A percentile compares a stretch with the other conserved stretches of the same genome.
phyloP scores from a whole-genome alignment of 768 basidiomycete species.

The Suillus tomentosus region DNA sequence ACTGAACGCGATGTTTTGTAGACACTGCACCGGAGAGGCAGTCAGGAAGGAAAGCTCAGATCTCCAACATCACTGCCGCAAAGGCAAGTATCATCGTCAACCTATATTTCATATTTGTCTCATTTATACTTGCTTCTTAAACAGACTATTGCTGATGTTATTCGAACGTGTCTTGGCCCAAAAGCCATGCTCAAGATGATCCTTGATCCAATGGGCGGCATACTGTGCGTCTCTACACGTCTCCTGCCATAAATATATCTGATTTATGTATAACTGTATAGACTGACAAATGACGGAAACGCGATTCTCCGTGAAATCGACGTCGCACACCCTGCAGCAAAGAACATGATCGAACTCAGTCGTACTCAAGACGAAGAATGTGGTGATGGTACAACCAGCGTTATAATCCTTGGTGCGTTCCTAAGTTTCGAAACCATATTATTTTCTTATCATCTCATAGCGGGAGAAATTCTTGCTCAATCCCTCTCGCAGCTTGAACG shows the following conservation, averaged over 20 bases:
- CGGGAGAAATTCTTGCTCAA: conserved; percentile 96
- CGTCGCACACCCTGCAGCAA: conserved; percentile 97
- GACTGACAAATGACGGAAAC: conserved; percentile 98
- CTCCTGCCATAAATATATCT: background rate
- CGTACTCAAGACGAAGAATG: conserved; percentile 99
- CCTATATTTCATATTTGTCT: conserved; percentile 1
- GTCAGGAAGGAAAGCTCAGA: conserved; percentile 92
- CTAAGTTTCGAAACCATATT: background rate
- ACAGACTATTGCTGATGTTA: conserved; percentile 97
- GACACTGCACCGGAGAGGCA: conserved; percentile 94
- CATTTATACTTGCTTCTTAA: conserved; percentile 7
- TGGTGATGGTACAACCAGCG: conserved; percentile 97
- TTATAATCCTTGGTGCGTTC: conserved; percentile 91
- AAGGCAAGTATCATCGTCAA: conserved; percentile 57
- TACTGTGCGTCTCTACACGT: conserved; percentile 60
- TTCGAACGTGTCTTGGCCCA: conserved; percentile 94
- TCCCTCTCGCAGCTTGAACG: conserved; percentile 92
- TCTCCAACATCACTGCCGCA: conserved; percentile 95
- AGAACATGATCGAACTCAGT: conserved; percentile 99
- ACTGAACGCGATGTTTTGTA: conserved; percentile 31
- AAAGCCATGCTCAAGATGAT: conserved; percentile 99
- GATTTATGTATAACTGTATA: conserved; percentile 30
- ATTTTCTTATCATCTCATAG: conserved; percentile 36
- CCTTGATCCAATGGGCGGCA: conserved; percentile 98
- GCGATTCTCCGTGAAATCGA: conserved; percentile 98